phyloP scores from a whole-genome alignment of 768 basidiomycete species.

The Mycena sanguinolenta region DNA sequence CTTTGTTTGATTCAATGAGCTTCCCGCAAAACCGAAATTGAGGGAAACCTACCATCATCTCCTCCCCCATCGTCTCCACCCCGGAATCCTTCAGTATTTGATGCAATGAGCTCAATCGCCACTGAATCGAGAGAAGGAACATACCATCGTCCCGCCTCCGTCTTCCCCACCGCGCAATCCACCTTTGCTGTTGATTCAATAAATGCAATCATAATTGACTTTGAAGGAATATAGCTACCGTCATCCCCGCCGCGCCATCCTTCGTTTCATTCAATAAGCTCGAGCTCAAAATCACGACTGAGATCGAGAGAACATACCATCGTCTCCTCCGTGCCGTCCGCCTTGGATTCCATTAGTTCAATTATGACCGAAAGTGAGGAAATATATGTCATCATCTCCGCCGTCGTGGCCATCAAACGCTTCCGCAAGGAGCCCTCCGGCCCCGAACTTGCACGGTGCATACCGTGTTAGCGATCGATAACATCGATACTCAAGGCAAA shows the following conservation, averaged over 20 bases:
- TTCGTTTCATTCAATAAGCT: no score
- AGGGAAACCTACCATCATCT: no score
- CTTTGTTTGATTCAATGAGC: no score
- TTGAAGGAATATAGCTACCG: no score
- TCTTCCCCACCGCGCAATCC: conserved; percentile 39
- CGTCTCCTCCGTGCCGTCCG: conserved; percentile 23
- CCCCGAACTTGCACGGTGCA: conserved; percentile 65
- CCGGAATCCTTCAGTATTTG: no score
- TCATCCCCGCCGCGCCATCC: no score
- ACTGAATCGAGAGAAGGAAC: no score
- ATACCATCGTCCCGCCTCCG: not conserved
- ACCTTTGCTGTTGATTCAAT: conserved; percentile 2
- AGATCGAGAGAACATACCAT: conserved; percentile 1
- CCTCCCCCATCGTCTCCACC: no score
- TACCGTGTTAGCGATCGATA: conserved; percentile 5
- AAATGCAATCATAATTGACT: not conserved
- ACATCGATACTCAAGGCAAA: no score
- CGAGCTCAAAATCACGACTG: no score
- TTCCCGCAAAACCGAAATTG: no score
- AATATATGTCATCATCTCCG: not conserved
- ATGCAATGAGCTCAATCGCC: no score
- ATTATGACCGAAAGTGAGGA: not conserved
- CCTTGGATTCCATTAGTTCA: not conserved
- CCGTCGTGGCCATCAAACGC: conserved; percentile 55
- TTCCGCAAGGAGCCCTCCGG: conserved; percentile 67